Evolutionary conservation across 2,329 filamentous ascomycete genomes (phyloP).

Genomic region (Neocatenulostroma microsporum): DNA sequence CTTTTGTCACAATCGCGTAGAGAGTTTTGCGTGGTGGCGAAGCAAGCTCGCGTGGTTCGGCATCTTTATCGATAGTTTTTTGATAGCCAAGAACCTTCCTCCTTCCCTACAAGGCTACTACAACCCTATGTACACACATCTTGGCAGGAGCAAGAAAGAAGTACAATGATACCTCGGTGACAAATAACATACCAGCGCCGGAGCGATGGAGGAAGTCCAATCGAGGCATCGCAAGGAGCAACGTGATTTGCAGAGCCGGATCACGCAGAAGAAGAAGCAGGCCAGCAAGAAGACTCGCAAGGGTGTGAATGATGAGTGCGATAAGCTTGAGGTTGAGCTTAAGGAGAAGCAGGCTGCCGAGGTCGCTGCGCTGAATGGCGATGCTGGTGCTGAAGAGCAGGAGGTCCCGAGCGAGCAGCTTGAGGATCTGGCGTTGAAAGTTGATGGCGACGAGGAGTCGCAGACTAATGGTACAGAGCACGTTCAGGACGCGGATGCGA

Average conservation of each 20-base stretch:
- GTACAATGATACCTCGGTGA: no score
- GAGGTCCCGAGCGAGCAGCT: conserved; percentile 14
- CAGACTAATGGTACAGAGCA: not conserved
- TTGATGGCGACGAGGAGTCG: conserved; percentile 8
- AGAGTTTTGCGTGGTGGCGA: no score
- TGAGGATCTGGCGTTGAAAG: conserved; percentile 17
- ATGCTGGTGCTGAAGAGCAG: conserved; percentile 5
- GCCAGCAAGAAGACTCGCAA: conserved; percentile 73
- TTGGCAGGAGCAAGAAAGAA: no score
- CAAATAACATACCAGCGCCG: no score
- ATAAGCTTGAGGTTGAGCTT: conserved; percentile 49
- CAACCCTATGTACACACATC: no score
- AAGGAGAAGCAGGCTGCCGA: conserved; percentile 48
- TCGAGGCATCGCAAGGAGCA: conserved; percentile 80
- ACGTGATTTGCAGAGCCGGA: conserved; percentile 72
- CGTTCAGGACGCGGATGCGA: not conserved
- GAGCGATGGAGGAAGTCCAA: conserved; percentile 63
- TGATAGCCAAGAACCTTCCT: no score
- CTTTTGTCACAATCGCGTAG: no score
- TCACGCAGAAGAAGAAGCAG: conserved; percentile 94
- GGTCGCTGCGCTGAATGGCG: conserved; percentile 39
- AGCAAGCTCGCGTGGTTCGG: no score
- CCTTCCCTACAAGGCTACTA: no score
- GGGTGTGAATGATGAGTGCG: conserved; percentile 55
- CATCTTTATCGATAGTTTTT: no score